These are phyloP conservation scores for Pseudohyphozyma bogoriensis DNA, from an alignment of 768 basidiomycete species.

Conservation along the genomic window DNA sequence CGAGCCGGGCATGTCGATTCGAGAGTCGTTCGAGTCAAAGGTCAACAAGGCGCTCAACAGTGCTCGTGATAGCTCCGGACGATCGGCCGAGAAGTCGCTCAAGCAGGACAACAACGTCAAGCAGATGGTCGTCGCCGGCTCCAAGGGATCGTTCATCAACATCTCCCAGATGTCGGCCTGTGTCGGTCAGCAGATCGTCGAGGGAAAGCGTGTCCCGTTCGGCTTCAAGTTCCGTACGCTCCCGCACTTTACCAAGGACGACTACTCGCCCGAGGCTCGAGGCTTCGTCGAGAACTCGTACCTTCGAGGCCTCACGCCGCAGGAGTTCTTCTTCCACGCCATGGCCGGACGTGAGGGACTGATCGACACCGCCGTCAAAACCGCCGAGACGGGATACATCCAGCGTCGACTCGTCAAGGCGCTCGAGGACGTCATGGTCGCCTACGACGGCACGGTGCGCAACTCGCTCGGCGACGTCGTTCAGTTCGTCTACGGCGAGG, in stretches of 20 bases:
- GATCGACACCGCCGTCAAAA: slow-evolving; percentile 99
- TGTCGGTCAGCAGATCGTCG: slow-evolving; percentile 96
- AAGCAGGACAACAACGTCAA: slow-evolving; percentile 99
- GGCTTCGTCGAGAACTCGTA: slow-evolving; percentile 99
- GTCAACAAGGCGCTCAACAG: slow-evolving; percentile 85
- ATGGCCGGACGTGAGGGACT: slow-evolving; percentile 99
- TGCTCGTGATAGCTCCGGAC: slow-evolving; percentile 91
- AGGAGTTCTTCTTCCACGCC: slow-evolving; percentile 99
- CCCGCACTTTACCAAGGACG: slow-evolving; percentile 96
- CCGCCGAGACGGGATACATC: slow-evolving; percentile 98
- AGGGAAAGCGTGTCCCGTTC: slow-evolving; percentile 95
- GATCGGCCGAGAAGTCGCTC: slow-evolving; percentile 89
- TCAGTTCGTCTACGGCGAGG: slow-evolving; percentile 95
- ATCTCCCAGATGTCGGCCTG: slow-evolving; percentile 99
- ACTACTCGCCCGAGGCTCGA: slow-evolving; percentile 93
- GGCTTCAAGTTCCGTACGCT: slow-evolving; percentile 94
- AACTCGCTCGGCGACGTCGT: slow-evolving; percentile 94
- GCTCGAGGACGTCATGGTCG: slow-evolving; percentile 91
- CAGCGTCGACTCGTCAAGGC: slow-evolving; percentile 97
- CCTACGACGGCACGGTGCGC: slow-evolving; percentile 94
- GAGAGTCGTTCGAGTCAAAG: slow-evolving; percentile 90
- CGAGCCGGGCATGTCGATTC: slow-evolving; percentile 95
- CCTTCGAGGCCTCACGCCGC: slow-evolving; percentile 80
- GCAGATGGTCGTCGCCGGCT: slow-evolving; percentile 99
- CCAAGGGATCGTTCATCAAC: slow-evolving; percentile 83